Evolutionary conservation across 768 basidiomycete genomes (phyloP), one percentile per base, ranked within the genome.

Genomic region (Termitomyces sp.): DNA sequence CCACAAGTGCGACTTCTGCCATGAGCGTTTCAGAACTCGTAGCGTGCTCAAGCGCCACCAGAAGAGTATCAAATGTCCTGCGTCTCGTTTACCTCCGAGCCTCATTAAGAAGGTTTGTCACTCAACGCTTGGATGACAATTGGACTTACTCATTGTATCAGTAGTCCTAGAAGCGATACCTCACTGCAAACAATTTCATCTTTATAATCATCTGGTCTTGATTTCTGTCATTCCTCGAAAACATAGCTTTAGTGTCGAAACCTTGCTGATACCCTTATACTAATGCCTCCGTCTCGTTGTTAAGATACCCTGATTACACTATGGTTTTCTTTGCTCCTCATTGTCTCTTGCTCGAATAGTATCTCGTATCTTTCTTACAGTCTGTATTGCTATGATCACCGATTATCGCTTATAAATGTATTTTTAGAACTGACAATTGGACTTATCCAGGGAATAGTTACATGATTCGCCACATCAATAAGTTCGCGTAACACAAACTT

Each of bases 1-100:
- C 15, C 61, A 62, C 38, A 9, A 3, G 40, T 62, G 61, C 42
- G 25, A 51, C 0, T 53, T 27, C 31, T 62, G 61, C 40, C 51
- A 27, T 10, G 58, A 62, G 22, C 49, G 56, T 18, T 62, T 62
- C 23, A 52, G 61, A 40, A 62, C 61, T 1, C 61, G 61, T 12
- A 62, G 61, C 16, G 61, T 62, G n/a, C 38, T 63, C 13, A 58
- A 57, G 27, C 59, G 59, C 15, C 61, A 63, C 33, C 59, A 63
- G 52, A 56, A 57, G 50, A 60, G 61, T 31, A 40, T 23, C 5
- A 60, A 63, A 25, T 63, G 61, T 44, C 56, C 56, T 36, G 57
- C 31, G 33, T 54, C 56, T 45, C 53, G 47, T 35, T 9, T 33
- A 6, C 29, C 15, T 7, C 23, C 22, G 2, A 4, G 7, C 27